These are phyloP conservation scores for Cyclospora cayetanensis DNA, from an alignment of 169 alveolate genomes.

Conservation along the genomic window DNA sequence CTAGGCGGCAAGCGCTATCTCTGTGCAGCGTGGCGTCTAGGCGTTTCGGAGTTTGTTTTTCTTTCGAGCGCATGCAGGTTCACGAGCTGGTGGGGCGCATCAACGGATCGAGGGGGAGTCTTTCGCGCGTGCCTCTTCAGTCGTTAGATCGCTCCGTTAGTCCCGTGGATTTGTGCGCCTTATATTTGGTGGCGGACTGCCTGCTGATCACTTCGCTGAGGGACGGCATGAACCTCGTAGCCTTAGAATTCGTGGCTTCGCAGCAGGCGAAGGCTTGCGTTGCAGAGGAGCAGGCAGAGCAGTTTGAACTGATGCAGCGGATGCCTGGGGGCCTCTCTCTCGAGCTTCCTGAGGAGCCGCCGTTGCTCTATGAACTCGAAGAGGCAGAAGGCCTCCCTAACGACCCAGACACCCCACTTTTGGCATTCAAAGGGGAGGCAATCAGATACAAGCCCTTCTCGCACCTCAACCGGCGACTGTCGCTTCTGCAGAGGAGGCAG, in stretches of 20 bases:
- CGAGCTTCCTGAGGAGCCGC: background rate
- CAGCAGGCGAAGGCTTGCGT: conserved; percentile 62
- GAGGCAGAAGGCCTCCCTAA: background rate
- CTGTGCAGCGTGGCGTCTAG: too few relatives aligned
- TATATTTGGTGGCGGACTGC: conserved; percentile 82
- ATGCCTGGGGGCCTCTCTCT: background rate
- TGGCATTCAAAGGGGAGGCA: too few relatives aligned
- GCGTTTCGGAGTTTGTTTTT: too few relatives aligned
- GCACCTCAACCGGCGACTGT: background rate
- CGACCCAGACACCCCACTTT: too few relatives aligned
- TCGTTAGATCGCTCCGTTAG: conserved; percentile 57
- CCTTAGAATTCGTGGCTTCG: conserved; percentile 72
- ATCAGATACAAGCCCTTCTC: background rate
- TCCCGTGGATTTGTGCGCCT: conserved; percentile 72
- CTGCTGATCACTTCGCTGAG: conserved; percentile 83
- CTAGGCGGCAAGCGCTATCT: too few relatives aligned
- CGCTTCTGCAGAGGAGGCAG: background rate
- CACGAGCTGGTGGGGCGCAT: conserved; percentile 29
- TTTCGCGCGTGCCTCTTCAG: conserved; percentile 68
- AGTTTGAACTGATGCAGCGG: background rate
- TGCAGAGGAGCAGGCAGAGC: background rate
- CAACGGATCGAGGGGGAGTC: conserved; percentile 59
- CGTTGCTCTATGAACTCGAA: background rate
- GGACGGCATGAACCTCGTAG: conserved; percentile 83
- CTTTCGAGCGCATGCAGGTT: conserved; percentile 29